phyloP scores from a whole-genome alignment of 2,329 filamentous ascomycete species.

The Scytalidium sp. region DNA sequence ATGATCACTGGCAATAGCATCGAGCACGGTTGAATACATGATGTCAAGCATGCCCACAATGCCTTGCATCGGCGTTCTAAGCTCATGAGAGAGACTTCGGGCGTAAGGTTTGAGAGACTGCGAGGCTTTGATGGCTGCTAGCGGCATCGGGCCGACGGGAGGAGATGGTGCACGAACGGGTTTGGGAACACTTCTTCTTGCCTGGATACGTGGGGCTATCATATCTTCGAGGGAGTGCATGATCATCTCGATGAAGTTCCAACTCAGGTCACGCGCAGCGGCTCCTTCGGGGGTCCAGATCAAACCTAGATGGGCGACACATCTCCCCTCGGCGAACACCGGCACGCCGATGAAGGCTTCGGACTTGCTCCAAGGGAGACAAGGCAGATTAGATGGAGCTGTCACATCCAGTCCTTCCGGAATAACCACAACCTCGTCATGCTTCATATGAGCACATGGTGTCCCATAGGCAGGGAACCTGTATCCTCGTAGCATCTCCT shows the following conservation, averaged over 20 bases:
- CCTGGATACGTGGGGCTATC: conserved; percentile 54
- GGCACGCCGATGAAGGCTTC: conserved; percentile 68
- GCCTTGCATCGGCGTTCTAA: conserved; percentile 73
- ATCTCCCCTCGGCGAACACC: conserved; percentile 62
- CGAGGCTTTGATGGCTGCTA: conserved; percentile 53
- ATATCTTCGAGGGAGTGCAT: conserved; percentile 67
- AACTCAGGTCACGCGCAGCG: conserved; percentile 51
- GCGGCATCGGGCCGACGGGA: conserved; percentile 44
- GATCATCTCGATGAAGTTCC: conserved; percentile 66
- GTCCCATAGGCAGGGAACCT: conserved; percentile 61
- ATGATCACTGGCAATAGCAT: conserved; percentile 54
- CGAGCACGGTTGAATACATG: conserved; percentile 70
- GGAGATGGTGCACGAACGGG: conserved; percentile 22
- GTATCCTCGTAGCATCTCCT: conserved; percentile 54
- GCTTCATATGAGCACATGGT: conserved; percentile 66
- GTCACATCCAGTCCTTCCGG: conserved; percentile 58
- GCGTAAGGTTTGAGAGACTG: conserved; percentile 70
- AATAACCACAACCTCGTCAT: conserved; percentile 69
- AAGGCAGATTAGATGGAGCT: conserved; percentile 57
- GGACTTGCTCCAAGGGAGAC: conserved; percentile 48
- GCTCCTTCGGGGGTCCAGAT: conserved; percentile 68
- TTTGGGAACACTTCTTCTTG: conserved; percentile 44
- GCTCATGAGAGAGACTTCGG: conserved; percentile 68
- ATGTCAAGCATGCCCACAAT: conserved; percentile 75
- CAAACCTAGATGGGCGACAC: conserved; percentile 67